Evolutionary conservation across 2,329 filamentous ascomycete species (phyloP).

Genomic region (Colletotrichum zoysiae): DNA sequence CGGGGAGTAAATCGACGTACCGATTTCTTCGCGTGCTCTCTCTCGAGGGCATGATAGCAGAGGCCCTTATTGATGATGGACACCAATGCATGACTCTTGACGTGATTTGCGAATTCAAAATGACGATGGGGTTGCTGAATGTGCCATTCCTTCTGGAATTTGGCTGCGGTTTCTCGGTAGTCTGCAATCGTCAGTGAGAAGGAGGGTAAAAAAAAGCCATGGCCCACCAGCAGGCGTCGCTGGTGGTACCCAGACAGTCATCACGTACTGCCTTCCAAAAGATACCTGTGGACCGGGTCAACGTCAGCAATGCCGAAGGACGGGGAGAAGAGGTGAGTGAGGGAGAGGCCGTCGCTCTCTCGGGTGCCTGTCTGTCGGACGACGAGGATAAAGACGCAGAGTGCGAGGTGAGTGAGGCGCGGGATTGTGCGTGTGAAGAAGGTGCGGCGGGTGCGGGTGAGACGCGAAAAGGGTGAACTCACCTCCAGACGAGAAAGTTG

Average conservation of each 20-base stretch:
- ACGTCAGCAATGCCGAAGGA: slow-evolving; percentile 36
- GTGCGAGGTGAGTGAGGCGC: slow-evolving; percentile 29
- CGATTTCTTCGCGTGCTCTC: slow-evolving; percentile 64
- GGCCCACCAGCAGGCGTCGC: slow-evolving; percentile 38
- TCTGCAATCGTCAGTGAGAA: slow-evolving; percentile 57
- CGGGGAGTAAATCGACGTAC: slow-evolving; percentile 53
- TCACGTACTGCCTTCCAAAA: slow-evolving; percentile 73
- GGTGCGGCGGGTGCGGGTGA: slow-evolving; percentile 37
- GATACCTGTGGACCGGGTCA: slow-evolving; percentile 59
- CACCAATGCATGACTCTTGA: slow-evolving; percentile 74
- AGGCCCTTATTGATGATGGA: slow-evolving; percentile 74
- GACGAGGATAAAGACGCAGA: slow-evolving; percentile 4
- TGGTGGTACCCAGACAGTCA: slow-evolving; percentile 30
- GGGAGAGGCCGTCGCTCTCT: slow-evolving; percentile 27
- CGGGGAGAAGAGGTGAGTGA: slow-evolving; percentile 8
- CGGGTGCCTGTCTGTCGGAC: neutral
- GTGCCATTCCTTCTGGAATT: slow-evolving; percentile 78
- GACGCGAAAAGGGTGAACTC: slow-evolving; percentile 55
- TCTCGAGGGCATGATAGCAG: slow-evolving; percentile 70
- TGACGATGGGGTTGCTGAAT: slow-evolving; percentile 71
- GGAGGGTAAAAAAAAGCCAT: slow-evolving; percentile 18
- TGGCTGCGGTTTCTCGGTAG: slow-evolving; percentile 76
- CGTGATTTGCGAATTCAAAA: slow-evolving; percentile 73
- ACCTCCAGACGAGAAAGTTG: slow-evolving; percentile 81
- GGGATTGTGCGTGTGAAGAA: slow-evolving; percentile 26